Evolutionary conservation across 345 rosid species (phyloP).

Genomic region (Gossypium thurberi): DNA sequence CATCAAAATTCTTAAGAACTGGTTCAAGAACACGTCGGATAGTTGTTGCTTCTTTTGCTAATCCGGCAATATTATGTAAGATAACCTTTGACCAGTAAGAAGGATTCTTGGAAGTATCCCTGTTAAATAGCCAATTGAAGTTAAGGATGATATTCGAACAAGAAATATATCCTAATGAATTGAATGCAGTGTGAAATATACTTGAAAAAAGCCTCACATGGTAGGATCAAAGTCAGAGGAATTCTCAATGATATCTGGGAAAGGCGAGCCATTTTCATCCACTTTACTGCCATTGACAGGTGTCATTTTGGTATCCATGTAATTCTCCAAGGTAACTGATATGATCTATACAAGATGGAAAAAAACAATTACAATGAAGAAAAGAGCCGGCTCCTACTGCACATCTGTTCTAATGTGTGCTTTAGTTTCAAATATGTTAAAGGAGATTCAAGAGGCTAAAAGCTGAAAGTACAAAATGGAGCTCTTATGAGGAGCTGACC

Average conservation of each 20-base stretch:
- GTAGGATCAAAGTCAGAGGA: slow-evolving; percentile 35
- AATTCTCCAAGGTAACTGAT: slow-evolving; percentile 82
- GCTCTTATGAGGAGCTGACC: not conserved
- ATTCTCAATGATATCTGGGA: slow-evolving; percentile 29
- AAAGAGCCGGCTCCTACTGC: slow-evolving; percentile 12
- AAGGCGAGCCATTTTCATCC: slow-evolving; percentile 22
- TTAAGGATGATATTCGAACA: slow-evolving; percentile 17
- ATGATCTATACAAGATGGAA: slow-evolving; percentile 52
- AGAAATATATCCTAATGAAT: slow-evolving; percentile 9
- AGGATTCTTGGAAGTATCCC: slow-evolving; percentile 74
- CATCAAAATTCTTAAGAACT: slow-evolving; percentile 71
- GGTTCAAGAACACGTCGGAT: slow-evolving; percentile 89
- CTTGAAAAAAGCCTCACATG: slow-evolving; percentile 41
- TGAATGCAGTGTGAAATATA: slow-evolving; percentile 5
- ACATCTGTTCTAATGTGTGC: not conserved
- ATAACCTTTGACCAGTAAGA: slow-evolving; percentile 86
- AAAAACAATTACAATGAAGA: slow-evolving; percentile 11
- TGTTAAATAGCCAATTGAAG: slow-evolving; percentile 20
- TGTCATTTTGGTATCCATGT: slow-evolving; percentile 41
- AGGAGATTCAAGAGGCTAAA: not conserved
- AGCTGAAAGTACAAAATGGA: not conserved
- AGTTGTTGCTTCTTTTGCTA: slow-evolving; percentile 86
- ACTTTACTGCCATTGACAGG: slow-evolving; percentile 29
- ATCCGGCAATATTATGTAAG: slow-evolving; percentile 63
- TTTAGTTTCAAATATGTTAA: not conserved